phyloP scores from a whole-genome alignment of 2,329 filamentous ascomycete genomes.

The Pseudogymnoascus sp. region DNA sequence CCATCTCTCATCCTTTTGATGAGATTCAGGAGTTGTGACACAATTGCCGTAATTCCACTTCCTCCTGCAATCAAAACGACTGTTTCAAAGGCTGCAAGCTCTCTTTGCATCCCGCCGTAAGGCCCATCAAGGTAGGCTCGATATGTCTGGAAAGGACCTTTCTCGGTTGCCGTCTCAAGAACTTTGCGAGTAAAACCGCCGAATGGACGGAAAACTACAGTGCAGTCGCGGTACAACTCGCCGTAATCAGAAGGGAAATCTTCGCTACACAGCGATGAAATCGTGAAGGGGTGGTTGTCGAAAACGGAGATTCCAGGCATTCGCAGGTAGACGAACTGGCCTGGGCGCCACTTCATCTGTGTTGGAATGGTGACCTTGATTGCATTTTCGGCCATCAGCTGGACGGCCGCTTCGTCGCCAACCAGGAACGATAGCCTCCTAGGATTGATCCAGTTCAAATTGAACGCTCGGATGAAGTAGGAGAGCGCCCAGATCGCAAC shows the following conservation, averaged over 20 bases:
- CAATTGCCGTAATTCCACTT: constrained; percentile 86
- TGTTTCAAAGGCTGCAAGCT: constrained; percentile 86
- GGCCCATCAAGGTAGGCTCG: constrained; percentile 88
- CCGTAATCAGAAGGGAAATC: constrained; percentile 91
- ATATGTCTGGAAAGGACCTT: constrained; percentile 86
- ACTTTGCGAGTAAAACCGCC: constrained; percentile 83
- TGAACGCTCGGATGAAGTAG: constrained; percentile 67
- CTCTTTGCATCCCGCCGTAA: constrained; percentile 87
- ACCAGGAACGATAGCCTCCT: constrained; percentile 73
- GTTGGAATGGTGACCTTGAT: constrained; percentile 93
- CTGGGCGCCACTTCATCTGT: constrained; percentile 84
- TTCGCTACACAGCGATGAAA: constrained; percentile 83
- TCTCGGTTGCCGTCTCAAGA: constrained; percentile 71
- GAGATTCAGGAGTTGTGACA: constrained; percentile 84
- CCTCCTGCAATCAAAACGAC: constrained; percentile 90
- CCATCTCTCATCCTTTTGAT: constrained; percentile 94
- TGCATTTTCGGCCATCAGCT: constrained; percentile 84
- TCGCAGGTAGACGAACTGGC: constrained; percentile 88
- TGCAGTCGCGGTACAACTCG: constrained; percentile 78
- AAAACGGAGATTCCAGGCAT: constrained; percentile 89
- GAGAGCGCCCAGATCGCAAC: constrained; percentile 70
- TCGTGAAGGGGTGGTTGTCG: constrained; percentile 93
- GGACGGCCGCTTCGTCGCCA: constrained; percentile 84
- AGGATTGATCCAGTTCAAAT: constrained; percentile 82
- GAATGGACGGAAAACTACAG: constrained; percentile 85